Evolutionary conservation across 148 eudicot genomes (phyloP).

Genomic region (Silene latifolia): DNA sequence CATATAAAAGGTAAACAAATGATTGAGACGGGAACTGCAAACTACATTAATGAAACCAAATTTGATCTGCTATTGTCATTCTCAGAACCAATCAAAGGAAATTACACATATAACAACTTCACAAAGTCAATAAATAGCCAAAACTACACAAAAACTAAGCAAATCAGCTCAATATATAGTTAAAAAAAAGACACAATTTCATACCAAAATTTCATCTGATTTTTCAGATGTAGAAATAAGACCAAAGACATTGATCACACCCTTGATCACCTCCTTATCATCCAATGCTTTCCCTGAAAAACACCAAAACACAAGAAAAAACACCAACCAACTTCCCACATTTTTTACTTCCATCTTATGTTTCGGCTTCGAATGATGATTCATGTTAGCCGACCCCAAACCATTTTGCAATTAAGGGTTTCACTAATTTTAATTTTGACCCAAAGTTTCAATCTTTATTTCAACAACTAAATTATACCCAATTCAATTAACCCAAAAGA

Average conservation of each 20-base stretch:
- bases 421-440: not conserved
- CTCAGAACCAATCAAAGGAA: not conserved
- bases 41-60: no score
- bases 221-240: constrained; percentile 35
- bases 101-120: not conserved
- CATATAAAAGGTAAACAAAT: no score
- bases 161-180: not conserved
- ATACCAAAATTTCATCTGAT: constrained; percentile 58
- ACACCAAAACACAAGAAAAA: constrained; percentile 39
- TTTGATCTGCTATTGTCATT: no score
- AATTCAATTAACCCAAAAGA: constrained; percentile 17
- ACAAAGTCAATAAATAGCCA: not conserved
- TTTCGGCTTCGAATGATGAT: constrained; percentile 30
- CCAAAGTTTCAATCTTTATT: not conserved
- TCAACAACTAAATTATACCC: constrained; percentile 8
- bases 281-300: constrained; percentile 36
- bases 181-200: not conserved
- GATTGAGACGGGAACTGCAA: not conserved
- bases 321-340: constrained; percentile 37
- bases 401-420: constrained; percentile 14
- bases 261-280: constrained; percentile 32
- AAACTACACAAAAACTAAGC: not conserved
- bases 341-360: constrained; percentile 40
- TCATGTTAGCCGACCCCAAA: constrained; percentile 15
- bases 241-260: constrained; percentile 31